Conservation (phyloP, 345 rosid genomes). For the Aquilaria malaccensis region DNA sequence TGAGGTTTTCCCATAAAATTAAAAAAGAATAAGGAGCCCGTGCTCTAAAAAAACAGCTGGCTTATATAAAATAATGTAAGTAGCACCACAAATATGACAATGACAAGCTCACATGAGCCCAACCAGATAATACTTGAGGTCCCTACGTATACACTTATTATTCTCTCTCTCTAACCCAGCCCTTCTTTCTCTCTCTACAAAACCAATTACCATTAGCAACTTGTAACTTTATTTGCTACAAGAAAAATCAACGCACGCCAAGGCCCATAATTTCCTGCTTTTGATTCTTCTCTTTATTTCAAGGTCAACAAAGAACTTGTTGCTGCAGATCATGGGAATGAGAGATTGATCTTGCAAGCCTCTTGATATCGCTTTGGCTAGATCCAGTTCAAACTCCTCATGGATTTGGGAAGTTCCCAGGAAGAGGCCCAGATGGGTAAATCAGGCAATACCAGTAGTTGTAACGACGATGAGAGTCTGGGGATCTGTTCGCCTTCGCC, state of each 20-base stretch:
- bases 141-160: conserved; percentile 27
- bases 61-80: conserved; percentile 11
- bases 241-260: too few relatives aligned
- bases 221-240: too few relatives aligned
- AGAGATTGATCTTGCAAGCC: too few relatives aligned
- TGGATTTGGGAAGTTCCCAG: too few relatives aligned
- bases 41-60: conserved; percentile 30
- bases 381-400: conserved; percentile 7
- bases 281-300: conserved; percentile 2
- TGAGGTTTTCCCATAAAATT: too few relatives aligned
- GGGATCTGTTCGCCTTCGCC: conserved; percentile 6
- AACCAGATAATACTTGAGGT: conserved; percentile 46
- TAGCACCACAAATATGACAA: conserved; percentile 32
- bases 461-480: neutral
- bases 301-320: conserved; percentile 18
- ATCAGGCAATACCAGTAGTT: conserved; percentile 6
- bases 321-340: too few relatives aligned
- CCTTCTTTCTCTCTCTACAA: neutral
- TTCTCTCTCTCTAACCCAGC: conserved; percentile 2
- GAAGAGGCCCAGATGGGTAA: neutral
- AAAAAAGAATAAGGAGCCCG: conserved; percentile 2
- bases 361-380: conserved; percentile 7
- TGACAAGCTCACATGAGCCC: conserved; percentile 58
- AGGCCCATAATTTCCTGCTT: too few relatives aligned
- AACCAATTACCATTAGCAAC: neutral